Conservation (phyloP, 2,329 filamentous ascomycete species). For the Balansia obtecta region DNA sequence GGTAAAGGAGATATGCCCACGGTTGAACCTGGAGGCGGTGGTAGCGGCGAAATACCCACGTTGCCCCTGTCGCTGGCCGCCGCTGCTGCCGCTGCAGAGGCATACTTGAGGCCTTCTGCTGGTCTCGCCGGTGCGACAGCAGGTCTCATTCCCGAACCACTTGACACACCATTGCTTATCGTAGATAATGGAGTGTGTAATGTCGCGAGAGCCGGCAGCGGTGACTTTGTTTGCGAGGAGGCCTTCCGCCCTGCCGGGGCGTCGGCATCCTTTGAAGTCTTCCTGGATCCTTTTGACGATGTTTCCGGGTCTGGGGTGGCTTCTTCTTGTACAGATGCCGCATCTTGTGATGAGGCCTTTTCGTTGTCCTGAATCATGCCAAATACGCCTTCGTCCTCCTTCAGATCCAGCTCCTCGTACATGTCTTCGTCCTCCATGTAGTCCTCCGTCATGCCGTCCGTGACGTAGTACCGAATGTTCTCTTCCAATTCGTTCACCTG, state of each 20-base stretch:
- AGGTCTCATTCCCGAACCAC: conserved; percentile 71
- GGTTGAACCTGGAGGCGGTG: conserved; percentile 64
- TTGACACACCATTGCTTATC: conserved; percentile 42
- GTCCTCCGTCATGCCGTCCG: conserved; percentile 77
- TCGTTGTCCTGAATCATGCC: conserved; percentile 74
- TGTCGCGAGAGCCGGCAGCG: conserved; percentile 82
- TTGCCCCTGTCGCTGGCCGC: conserved; percentile 79
- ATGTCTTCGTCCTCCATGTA: conserved; percentile 90
- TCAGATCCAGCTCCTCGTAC: conserved; percentile 87
- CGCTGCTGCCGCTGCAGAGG: conserved; percentile 86
- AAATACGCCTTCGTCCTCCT: conserved; percentile 82
- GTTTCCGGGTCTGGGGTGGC: conserved; percentile 43
- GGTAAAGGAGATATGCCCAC: conserved; percentile 36
- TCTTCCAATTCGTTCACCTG: conserved; percentile 85
- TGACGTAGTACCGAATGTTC: conserved; percentile 87
- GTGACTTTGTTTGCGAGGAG: conserved; percentile 88
- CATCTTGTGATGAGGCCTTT: conserved; percentile 86
- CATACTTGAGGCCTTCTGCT: conserved; percentile 88
- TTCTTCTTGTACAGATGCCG: conserved; percentile 85
- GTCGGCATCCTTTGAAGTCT: conserved; percentile 47
- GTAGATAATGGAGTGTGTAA: conserved; percentile 62
- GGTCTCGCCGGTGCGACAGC: conserved; percentile 74
- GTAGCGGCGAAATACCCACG: conserved; percentile 85
- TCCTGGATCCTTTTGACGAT: conserved; percentile 34
- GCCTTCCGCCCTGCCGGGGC: conserved; percentile 48